These are phyloP conservation scores for Thermoascus crustaceus DNA, from an alignment of 2,329 filamentous ascomycete species.

Conservation along the genomic window DNA sequence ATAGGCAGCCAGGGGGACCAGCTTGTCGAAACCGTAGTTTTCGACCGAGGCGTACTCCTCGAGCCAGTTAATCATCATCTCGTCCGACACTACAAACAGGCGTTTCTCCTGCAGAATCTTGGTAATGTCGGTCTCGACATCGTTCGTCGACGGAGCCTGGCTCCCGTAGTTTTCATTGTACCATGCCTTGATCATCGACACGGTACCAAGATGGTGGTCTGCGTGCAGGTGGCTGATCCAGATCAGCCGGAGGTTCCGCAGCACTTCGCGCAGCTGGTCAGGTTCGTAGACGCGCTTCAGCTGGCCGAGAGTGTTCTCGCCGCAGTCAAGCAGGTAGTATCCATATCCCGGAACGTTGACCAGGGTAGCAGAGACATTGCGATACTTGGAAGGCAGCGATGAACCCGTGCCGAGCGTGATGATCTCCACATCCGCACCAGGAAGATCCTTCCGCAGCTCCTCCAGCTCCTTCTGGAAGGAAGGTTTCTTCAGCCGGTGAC, in stretches of 20 bases:
- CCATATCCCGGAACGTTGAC: slow-evolving; percentile 75
- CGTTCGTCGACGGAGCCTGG: slow-evolving; percentile 31
- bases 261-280: slow-evolving; percentile 57
- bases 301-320: slow-evolving; percentile 87
- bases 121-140: slow-evolving; percentile 23
- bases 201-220: slow-evolving; percentile 85
- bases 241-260: slow-evolving; percentile 71
- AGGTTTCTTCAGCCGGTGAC: slow-evolving; percentile 18
- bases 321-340: slow-evolving; percentile 84
- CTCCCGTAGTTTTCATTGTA: slow-evolving; percentile 48
- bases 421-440: slow-evolving; percentile 69
- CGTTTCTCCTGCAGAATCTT: slow-evolving; percentile 34
- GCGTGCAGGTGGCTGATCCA: slow-evolving; percentile 96
- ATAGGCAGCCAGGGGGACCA: slow-evolving; percentile 43
- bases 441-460: slow-evolving; percentile 55
- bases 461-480: slow-evolving; percentile 26
- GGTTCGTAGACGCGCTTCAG: slow-evolving; percentile 63
- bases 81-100: slow-evolving; percentile 61
- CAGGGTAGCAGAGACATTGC: slow-evolving; percentile 87
- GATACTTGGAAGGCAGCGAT: slow-evolving; percentile 80
- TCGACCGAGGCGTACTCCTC: slow-evolving; percentile 72
- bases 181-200: slow-evolving; percentile 77
- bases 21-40: slow-evolving; percentile 58
- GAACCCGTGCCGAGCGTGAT: slow-evolving; percentile 87
- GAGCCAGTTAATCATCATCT: slow-evolving; percentile 66